These are phyloP conservation scores for Komagataella pastoris DNA, from an alignment of 805 yeast species.

Conservation along the genomic window DNA sequence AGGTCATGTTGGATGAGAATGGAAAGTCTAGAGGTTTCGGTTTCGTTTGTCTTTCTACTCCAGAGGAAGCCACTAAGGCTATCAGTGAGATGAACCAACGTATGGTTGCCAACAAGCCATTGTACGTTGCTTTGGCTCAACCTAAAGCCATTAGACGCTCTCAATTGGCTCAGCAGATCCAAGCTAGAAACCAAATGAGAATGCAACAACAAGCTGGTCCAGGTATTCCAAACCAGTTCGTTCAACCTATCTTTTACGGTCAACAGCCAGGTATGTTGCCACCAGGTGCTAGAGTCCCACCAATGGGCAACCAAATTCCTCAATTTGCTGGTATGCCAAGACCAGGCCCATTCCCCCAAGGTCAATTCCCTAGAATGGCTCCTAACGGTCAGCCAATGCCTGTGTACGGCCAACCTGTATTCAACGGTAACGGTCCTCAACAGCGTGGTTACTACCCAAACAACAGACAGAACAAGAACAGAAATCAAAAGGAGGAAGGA, in stretches of 20 bases:
- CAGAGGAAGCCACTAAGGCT: conserved; percentile 98
- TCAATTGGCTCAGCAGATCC: conserved; percentile 95
- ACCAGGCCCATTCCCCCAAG: conserved; percentile 45
- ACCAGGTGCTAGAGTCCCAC: conserved; percentile 68
- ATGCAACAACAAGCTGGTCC: conserved; percentile 93
- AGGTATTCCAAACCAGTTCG: conserved; percentile 78
- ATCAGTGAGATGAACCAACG: conserved; percentile 97
- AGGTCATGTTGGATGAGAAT: conserved; percentile 87
- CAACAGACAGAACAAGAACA: not conserved
- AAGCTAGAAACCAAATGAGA: conserved; percentile 97
- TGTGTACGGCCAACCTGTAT: conserved; percentile 77
- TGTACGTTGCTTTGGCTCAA: conserved; percentile 97
- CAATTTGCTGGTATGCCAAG: conserved; percentile 61
- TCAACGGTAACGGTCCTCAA: conserved; percentile 23
- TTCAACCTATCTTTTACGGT: conserved; percentile 76
- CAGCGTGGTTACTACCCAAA: conserved; percentile 9
- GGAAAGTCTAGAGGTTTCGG: conserved; percentile 98
- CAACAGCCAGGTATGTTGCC: conserved; percentile 71
- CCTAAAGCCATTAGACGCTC: conserved; percentile 95
- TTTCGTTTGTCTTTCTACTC: conserved; percentile 92
- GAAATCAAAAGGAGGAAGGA: conserved; percentile 6
- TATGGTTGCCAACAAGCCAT: conserved; percentile 89
- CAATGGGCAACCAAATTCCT: conserved; percentile 63
- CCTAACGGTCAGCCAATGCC: conserved; percentile 79
- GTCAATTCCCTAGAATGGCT: conserved; percentile 60